Base-by-base conservation (phyloP, 2,329 filamentous ascomycete genomes). In the Davidsoniella eucalypti region DNA sequence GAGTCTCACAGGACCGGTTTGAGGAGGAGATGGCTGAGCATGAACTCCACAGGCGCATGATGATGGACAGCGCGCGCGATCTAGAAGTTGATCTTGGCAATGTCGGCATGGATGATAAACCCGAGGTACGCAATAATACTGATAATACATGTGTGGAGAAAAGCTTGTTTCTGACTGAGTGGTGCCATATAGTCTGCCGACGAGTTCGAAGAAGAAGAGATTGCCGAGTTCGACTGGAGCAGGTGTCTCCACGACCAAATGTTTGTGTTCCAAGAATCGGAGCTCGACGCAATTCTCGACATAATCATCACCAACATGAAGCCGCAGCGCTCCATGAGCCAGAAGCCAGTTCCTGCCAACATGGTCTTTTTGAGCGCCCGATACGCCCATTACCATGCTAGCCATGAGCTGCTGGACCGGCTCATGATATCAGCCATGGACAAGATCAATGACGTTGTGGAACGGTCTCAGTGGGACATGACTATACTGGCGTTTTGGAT, bases 1-100 rank as follows among this genome's bases (percentile, higher is more conserved):
- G 92, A 0, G 85, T 96, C 60, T 86, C 84, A 0, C 87, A 96
- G 62, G 88, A 94, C 61, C 79, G 82, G 17, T 96, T 98, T 55
- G 92, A 98, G 64, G 90, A 96, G 61, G 92, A 98, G 63, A 82
- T 96, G 75, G 88, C 88, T 2, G 92, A 98, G 64, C 94, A 86
- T 58, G 92, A 96, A 64, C 79, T 95, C 76, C 86, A 90, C 61
- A 77, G 90, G 55, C 78, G 92, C 29, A 88, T 98, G 81, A 94
- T 98, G 87, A 95, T 96, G 90, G 92, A 98, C 63, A 98, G 92
- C 61, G 90, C 92, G 5, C 82, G 93, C 56, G 94, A 98, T 63
- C 71, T 98, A 36, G 92, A 98, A 64, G 92, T 98, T 40, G 92
- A 98, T 60, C 66, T 98, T 50, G 92, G 90, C 10, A 98, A 94